phyloP scores from a whole-genome alignment of 345 rosid species.

The Toxicodendron radicans region DNA sequence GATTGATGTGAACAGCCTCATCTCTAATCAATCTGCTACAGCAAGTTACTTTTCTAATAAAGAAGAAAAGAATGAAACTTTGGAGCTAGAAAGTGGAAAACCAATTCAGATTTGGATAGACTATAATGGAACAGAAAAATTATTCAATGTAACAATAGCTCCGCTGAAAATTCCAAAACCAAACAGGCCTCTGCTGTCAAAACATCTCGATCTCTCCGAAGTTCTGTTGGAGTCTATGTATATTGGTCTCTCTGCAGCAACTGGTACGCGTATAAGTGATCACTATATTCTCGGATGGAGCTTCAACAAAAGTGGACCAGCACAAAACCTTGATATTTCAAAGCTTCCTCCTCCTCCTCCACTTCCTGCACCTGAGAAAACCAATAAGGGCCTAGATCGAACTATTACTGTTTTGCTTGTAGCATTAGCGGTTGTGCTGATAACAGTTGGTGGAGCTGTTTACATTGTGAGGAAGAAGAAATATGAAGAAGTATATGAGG shows the following conservation, averaged over 20 bases:
- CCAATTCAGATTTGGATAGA: slow-evolving; percentile 29
- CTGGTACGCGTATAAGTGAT: slow-evolving; percentile 34
- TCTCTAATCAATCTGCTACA: slow-evolving; percentile 26
- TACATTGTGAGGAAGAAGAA: slow-evolving; percentile 38
- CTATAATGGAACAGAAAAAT: slow-evolving; percentile 37
- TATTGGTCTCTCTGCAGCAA: slow-evolving; percentile 57
- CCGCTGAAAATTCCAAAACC: slow-evolving; percentile 38
- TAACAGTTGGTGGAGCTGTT: slow-evolving; percentile 23
- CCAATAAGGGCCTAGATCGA: no score
- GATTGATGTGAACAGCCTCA: slow-evolving; percentile 1
- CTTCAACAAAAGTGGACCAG: slow-evolving; percentile 45
- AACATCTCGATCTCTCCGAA: slow-evolving; percentile 36
- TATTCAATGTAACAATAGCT: slow-evolving; percentile 50
- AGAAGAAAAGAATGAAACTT: no score
- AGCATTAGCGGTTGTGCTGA: slow-evolving; percentile 18
- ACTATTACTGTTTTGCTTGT: slow-evolving; percentile 26
- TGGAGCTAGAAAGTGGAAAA: no score
- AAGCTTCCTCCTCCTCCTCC: slow-evolving; percentile 56
- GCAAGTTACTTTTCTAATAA: no score
- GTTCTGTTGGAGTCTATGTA: slow-evolving; percentile 37
- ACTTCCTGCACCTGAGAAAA: slow-evolving; percentile 12
- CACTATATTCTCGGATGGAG: slow-evolving; percentile 70
- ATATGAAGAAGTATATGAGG: slow-evolving; percentile 60
- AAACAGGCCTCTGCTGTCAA: slow-evolving; percentile 47
- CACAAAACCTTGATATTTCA: slow-evolving; percentile 39